These are phyloP conservation scores for Artemisia tridentata DNA, from an alignment of 129 eudicot species.

Conservation along the genomic window DNA sequence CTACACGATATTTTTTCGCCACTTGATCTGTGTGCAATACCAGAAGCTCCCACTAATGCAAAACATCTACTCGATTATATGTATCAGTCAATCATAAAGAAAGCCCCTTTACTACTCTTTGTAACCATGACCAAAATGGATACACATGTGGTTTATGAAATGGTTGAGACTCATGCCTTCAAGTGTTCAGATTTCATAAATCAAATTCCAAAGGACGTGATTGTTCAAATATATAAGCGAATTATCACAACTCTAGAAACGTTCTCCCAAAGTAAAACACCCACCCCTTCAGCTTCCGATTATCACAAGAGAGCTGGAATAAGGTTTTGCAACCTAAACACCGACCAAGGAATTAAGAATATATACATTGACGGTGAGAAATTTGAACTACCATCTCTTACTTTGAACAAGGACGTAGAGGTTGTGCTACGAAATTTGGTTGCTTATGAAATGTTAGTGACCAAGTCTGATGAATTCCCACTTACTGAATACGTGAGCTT, in stretches of 20 bases:
- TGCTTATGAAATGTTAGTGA: conserved; percentile 26
- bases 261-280: not conserved
- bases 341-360: conserved; percentile 3
- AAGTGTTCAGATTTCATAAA: not conserved
- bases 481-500: conserved; percentile 28
- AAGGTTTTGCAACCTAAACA: not conserved
- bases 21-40: not conserved
- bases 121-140: no score
- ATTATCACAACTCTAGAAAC: no score
- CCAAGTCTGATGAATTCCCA: not conserved
- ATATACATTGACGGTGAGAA: conserved; percentile 1
- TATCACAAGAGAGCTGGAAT: conserved; percentile 21
- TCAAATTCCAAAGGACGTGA: not conserved
- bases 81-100: conserved; percentile 7
- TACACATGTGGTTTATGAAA: no score
- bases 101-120: not conserved
- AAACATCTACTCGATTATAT: conserved; percentile 19
- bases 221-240: not conserved
- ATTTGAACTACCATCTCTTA: conserved; percentile 17
- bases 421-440: conserved; percentile 41
- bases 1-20: no score
- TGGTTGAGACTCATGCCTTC: no score
- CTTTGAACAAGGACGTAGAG: conserved; percentile 31
- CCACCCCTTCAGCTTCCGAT: conserved; percentile 33
- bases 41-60: not conserved